These are phyloP conservation scores for Nannochloris sp. DNA, from an alignment of 139 green algal species.

Conservation along the genomic window DNA sequence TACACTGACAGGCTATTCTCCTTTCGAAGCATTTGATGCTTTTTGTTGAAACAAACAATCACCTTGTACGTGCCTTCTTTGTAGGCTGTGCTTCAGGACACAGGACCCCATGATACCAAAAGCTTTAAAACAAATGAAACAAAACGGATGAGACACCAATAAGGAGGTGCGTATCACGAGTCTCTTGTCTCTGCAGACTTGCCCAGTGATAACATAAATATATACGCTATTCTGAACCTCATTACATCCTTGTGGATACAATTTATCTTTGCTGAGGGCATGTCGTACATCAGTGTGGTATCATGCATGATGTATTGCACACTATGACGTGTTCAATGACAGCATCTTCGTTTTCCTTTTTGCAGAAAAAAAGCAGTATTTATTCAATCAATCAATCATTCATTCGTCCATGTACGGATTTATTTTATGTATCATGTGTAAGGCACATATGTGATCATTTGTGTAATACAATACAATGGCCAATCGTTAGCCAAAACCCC, in stretches of 20 bases:
- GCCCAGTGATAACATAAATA: conserved; percentile 9
- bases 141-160: too few relatives aligned
- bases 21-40: not conserved
- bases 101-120: too few relatives aligned
- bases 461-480: not conserved
- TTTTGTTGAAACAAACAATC: not conserved
- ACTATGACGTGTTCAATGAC: not conserved
- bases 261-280: conserved; percentile 7
- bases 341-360: not conserved
- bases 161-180: too few relatives aligned
- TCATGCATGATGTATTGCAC: too few relatives aligned
- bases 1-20: conserved; percentile 30
- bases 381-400: too few relatives aligned
- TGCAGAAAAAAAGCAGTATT: too few relatives aligned
- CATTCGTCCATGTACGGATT: too few relatives aligned
- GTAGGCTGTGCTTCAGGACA: too few relatives aligned
- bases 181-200: not conserved
- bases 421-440: not conserved
- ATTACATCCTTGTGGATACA: conserved; percentile 4
- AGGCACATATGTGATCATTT: too few relatives aligned
- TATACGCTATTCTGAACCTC: conserved; percentile 16
- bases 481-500: not conserved
- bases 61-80: too few relatives aligned
- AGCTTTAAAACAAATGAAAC: too few relatives aligned
- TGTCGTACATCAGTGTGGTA: not conserved